Base-by-base conservation (phyloP, 2,329 filamentous ascomycete species). In the Pseudogymnoascus sp. region DNA sequence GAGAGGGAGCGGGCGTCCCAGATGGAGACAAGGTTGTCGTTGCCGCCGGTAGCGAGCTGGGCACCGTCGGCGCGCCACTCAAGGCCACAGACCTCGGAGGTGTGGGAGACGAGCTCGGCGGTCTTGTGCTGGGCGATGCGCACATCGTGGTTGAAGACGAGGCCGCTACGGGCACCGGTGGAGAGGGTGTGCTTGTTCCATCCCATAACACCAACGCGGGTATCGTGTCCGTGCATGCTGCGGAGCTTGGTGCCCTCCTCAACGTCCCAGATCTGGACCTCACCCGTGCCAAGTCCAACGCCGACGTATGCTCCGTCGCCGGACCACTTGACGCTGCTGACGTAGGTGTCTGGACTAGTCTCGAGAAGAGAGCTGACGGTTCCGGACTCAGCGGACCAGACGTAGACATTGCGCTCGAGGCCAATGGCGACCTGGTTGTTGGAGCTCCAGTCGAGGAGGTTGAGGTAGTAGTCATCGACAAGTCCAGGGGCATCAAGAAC, bases 221-320 rank as follows among this genome's bases (percentile, higher is more conserved):
- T 93, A 73, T 97, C 93, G 74, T 99, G 95, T 66, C 95, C 95
- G 75, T 92, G 90, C 95, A 99, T 99, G 82, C 92, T 97, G 76
- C 95, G 93, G 65, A 99, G 88, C 84, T 97, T 97, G 73, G 87
- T 88, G 66, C 89, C 86, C 77, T 99, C 95, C 71, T 96, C 90
- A 29, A 97, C 93, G 72, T 97, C 95, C 93, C 95, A 99, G 79
- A 99, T 99, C 80, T 99, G 95, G 39, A 99, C 91, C 77, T 99
- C 95, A 65, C 95, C 95, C 39, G 91, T 91, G 66, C 93, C 93
- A 61, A 99, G 88, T 66, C 95, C 95, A 69, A 97, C 93, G 68
- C 93, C 89, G 68, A 99, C 93, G 74, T 99, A 97, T 34, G 93
- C 93, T 65, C 95, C 95, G 73, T 99, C 95, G 61, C 90, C 91